Evolutionary conservation across 441 rosid genomes (phyloP), one percentile per base, ranked within the genome.

Genomic region (Erysimum pusillum): DNA sequence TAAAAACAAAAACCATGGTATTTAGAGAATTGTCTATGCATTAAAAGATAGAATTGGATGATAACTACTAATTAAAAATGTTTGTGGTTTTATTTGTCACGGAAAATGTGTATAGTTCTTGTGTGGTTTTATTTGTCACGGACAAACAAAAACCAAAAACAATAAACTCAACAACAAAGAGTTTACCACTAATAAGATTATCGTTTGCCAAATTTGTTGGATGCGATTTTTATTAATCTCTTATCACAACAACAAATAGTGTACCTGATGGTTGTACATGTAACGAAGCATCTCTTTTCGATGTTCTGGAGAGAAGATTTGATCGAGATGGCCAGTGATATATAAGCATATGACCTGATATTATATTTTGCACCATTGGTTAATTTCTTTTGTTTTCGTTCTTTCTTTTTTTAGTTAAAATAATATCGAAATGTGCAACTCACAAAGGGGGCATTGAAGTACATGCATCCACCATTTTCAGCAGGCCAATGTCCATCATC

Each of bases 401-500:
- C 8, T 35, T 9, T 20, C 3, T 36, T 7, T 7, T 36, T 41
- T 41, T 41, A 12, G 13, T 41, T 3, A 41, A 12, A 8, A 41
- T 9, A 11, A n/a, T 11, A 42, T 9, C 32, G 1, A n/a, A 39
- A 5, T 8, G 13, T 58, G 53, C 2, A 32, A 10, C 67, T 71
- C 12, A 66, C 88, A 71, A 83, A 48, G n/a, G 87, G 88, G 15
- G 87, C 87, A 14, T 74, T 83, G 56, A 83, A 87, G 71, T 83
- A 87, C 61, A 86, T 68, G 12, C 89, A 86, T 2, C 94, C 94
- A 14, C 92, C 72, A 60, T 81, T 86, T 63, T 87, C 94, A 4
- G 92, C 90, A 1, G 97, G 92, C 92, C 97, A 91, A 25, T 88
- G 94, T 9, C 94, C 94, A 35, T 91, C 89, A 7, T 71, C 79